A percentile compares a stretch with the other conserved stretches of the same genome.
Conservation (phyloP, 176 grass and related monocot species). For the Triticum dicoccoides region DNA sequence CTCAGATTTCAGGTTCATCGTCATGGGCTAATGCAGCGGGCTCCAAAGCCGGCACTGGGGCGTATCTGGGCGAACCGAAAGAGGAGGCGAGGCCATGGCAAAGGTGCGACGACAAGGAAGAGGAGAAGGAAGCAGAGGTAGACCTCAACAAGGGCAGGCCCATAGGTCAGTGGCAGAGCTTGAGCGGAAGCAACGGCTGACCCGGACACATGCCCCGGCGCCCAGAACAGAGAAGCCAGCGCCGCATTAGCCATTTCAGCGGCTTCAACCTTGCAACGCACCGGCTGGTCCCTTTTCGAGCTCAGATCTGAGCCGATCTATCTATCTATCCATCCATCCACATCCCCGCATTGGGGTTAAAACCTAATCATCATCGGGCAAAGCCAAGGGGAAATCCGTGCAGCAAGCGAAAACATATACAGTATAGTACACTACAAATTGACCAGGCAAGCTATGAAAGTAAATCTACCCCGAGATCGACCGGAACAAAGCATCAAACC, state of each 20-base stretch:
- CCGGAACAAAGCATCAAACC: not conserved
- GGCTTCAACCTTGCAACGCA: not conserved
- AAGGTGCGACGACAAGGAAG: not conserved
- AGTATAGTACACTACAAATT: not conserved
- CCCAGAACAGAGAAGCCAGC: slow-evolving; percentile 33
- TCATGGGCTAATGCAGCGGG: not conserved
- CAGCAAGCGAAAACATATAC: not conserved
- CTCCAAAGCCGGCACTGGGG: slow-evolving; percentile 28
- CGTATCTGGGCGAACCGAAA: not conserved
- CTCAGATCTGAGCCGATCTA: slow-evolving; percentile 23
- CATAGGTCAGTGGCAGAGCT: not conserved
- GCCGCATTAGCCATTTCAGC: slow-evolving; percentile 27
- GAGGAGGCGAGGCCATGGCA: not conserved
- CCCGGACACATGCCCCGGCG: not conserved
- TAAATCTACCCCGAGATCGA: not conserved
- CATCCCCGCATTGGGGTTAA: not conserved
- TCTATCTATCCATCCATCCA: slow-evolving; percentile 10
- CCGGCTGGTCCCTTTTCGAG: not conserved
- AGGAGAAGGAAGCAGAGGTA: not conserved
- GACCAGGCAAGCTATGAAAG: not conserved
- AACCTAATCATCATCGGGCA: slow-evolving; percentile 27
- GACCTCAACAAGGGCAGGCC: not conserved
- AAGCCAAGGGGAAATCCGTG: slow-evolving; percentile 1
- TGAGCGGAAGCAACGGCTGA: too few relatives aligned
- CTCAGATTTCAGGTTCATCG: slow-evolving; percentile 29